A percentile compares a stretch with the other conserved stretches of the same genome.
Conservation (phyloP, 768 basidiomycete species). For the Rubroboletus pulcherrimus region DNA sequence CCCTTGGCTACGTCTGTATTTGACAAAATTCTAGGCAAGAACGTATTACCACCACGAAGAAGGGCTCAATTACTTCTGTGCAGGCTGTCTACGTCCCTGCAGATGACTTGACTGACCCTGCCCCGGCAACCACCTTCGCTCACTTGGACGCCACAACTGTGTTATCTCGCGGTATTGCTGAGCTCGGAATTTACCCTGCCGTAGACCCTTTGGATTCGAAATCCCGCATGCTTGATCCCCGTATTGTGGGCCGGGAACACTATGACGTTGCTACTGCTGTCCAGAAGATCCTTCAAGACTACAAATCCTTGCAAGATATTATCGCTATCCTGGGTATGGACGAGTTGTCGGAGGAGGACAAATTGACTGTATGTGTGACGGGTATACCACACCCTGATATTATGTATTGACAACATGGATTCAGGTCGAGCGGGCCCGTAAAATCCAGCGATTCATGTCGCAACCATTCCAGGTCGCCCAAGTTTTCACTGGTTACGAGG, state of each 20-base stretch:
- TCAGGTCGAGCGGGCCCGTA: slow-evolving; percentile 94
- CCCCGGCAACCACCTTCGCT: slow-evolving; percentile 98
- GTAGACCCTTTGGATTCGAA: slow-evolving; percentile 99
- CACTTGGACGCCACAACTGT: slow-evolving; percentile 99
- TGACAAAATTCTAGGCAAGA: slow-evolving; percentile 69
- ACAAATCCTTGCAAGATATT: slow-evolving; percentile 98
- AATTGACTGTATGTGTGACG: slow-evolving; percentile 58
- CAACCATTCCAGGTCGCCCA: slow-evolving; percentile 99
- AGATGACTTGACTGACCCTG: slow-evolving; percentile 99
- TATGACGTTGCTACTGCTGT: slow-evolving; percentile 95
- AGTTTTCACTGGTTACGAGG: slow-evolving; percentile 99
- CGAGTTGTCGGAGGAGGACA: slow-evolving; percentile 99
- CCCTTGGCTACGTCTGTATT: background rate
- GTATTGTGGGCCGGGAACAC: slow-evolving; percentile 94
- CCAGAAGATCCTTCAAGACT: slow-evolving; percentile 96
- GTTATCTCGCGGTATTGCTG: slow-evolving; percentile 97
- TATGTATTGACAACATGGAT: slow-evolving; percentile 4
- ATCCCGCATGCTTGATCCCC: slow-evolving; percentile 99
- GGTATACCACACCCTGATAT: background rate
- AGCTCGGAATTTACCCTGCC: slow-evolving; percentile 99
- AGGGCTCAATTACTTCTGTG: slow-evolving; percentile 99
- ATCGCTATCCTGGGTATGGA: slow-evolving; percentile 99
- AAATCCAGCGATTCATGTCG: slow-evolving; percentile 99
- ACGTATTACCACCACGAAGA: slow-evolving; percentile 99
- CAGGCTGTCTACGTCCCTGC: slow-evolving; percentile 99